Conservation (phyloP, 208 protist species). For the Leishmania turanica region DNA sequence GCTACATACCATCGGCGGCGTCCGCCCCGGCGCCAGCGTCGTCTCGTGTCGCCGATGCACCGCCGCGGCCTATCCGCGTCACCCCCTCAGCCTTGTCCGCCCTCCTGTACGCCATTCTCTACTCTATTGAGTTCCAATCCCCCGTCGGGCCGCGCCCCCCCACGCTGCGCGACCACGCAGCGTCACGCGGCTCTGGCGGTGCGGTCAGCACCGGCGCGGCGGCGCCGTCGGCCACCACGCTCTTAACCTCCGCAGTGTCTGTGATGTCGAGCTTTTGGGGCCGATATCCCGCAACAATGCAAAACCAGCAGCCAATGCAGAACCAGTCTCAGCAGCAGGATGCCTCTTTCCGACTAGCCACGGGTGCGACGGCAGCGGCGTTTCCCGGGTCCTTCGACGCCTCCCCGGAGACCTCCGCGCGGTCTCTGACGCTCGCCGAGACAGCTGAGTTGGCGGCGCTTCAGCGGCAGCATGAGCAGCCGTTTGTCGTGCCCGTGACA, state of each 20-base stretch:
- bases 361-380: conserved; percentile 2
- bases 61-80: conserved; percentile 48
- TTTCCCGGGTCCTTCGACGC: conserved; percentile 57
- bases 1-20: conserved; percentile 27
- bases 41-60: neutral
- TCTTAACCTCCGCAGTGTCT: conserved; percentile 32
- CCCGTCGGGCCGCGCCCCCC: conserved; percentile 39
- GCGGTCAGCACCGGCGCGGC: neutral
- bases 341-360: neutral
- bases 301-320: neutral
- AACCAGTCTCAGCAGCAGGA: conserved; percentile 13
- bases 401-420: conserved; percentile 30
- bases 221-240: conserved; percentile 10
- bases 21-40: neutral
- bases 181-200: neutral
- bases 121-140: conserved; percentile 76
- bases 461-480: conserved; percentile 41
- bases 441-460: conserved; percentile 32
- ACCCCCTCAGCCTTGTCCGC: conserved; percentile 63
- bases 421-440: conserved; percentile 16
- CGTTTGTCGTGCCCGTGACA: conserved; percentile 41
- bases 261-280: conserved; percentile 37
- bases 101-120: conserved; percentile 69
- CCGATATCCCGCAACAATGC: conserved; percentile 11
- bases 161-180: conserved; percentile 17